These are phyloP conservation scores for Fusarium cyanostomum DNA, from an alignment of 2,329 filamentous ascomycete species.

Conservation along the genomic window DNA sequence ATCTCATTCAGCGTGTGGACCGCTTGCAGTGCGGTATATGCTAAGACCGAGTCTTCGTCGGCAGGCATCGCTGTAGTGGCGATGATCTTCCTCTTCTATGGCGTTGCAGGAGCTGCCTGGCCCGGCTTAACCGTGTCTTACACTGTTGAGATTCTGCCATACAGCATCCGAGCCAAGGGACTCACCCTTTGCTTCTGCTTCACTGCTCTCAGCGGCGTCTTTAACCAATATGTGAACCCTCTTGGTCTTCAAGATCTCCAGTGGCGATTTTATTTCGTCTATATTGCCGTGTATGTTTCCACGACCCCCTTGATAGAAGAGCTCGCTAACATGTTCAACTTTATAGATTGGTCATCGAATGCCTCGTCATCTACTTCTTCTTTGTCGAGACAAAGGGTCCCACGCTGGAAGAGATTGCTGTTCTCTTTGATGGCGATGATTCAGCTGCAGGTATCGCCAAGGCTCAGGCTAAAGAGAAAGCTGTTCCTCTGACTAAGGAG, in stretches of 20 bases:
- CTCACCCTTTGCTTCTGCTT: slow-evolving; percentile 40
- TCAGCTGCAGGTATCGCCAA: slow-evolving; percentile 37
- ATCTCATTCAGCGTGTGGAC: slow-evolving; percentile 39
- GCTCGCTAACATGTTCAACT: neutral
- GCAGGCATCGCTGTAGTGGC: slow-evolving; percentile 38
- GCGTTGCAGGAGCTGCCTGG: slow-evolving; percentile 37
- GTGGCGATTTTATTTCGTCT: slow-evolving; percentile 40
- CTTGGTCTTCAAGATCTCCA: slow-evolving; percentile 34
- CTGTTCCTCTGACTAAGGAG: slow-evolving; percentile 7
- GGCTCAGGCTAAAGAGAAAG: slow-evolving; percentile 33
- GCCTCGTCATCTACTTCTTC: slow-evolving; percentile 40
- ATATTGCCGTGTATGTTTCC: slow-evolving; percentile 37
- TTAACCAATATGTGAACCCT: slow-evolving; percentile 41
- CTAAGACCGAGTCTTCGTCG: slow-evolving; percentile 28
- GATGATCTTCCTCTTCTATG: slow-evolving; percentile 43
- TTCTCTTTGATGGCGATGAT: slow-evolving; percentile 35
- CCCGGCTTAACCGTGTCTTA: slow-evolving; percentile 39
- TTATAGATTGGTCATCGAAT: slow-evolving; percentile 34
- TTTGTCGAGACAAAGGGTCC: slow-evolving; percentile 39
- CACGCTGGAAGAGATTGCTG: slow-evolving; percentile 39
- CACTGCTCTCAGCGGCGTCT: slow-evolving; percentile 36
- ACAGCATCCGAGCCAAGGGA: slow-evolving; percentile 40
- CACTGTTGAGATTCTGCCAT: slow-evolving; percentile 37
- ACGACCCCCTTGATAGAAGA: fast-evolving
- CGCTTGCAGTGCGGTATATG: slow-evolving; percentile 37